A percentile compares a stretch with the other conserved stretches of the same genome.
phyloP scores from a whole-genome alignment of 176 grass and related monocot genomes.

The Rhynchospora breviuscula region DNA sequence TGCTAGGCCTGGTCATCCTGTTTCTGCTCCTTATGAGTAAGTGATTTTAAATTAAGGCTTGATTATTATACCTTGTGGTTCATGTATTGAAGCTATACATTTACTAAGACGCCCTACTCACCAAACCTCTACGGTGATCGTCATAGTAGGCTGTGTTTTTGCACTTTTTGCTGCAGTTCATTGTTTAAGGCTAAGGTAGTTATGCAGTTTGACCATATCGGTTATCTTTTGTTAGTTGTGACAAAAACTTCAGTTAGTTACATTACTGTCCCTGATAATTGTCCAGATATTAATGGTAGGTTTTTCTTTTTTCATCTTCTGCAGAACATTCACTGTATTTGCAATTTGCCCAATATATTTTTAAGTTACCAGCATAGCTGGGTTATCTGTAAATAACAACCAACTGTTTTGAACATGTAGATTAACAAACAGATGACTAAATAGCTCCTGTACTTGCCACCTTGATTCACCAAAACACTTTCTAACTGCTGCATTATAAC shows the following conservation, averaged over 20 bases:
- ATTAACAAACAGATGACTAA: neutral
- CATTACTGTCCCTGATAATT: neutral
- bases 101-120: neutral
- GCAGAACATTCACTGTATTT: neutral
- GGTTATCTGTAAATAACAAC: neutral
- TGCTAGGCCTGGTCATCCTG: slow-evolving; percentile 70
- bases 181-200: neutral
- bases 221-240: neutral
- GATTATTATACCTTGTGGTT: neutral
- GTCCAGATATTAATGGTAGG: neutral
- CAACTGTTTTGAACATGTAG: neutral
- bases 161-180: neutral
- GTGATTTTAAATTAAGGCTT: neutral
- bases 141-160: neutral
- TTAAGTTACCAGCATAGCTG: neutral
- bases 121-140: neutral
- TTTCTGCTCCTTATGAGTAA: slow-evolving; percentile 97
- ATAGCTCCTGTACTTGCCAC: neutral
- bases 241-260: neutral
- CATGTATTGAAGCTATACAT: neutral
- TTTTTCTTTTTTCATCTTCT: neutral
- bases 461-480: neutral
- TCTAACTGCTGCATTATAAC: neutral
- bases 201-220: neutral
- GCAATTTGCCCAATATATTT: neutral